A percentile compares a stretch with the other conserved stretches of the same genome.
phyloP scores from a whole-genome alignment of 371 early-diverging fungal species.

The Basidiobolus meristosporus region DNA sequence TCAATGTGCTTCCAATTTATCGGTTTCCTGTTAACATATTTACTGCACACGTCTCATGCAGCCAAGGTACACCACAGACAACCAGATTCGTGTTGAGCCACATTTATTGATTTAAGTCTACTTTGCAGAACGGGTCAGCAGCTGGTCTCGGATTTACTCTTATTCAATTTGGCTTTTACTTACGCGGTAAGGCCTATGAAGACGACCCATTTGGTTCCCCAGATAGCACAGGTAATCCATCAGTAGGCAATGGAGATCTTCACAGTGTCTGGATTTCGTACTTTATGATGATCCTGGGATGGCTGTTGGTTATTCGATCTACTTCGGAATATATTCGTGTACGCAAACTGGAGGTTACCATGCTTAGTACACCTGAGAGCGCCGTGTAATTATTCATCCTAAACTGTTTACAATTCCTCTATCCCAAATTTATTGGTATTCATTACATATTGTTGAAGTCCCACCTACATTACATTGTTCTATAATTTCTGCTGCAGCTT shows the following conservation, averaged over 20 bases:
- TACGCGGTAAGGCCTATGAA: too few species aligned
- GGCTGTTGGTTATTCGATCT: constrained; percentile 29
- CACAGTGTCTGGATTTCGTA: constrained; percentile 11
- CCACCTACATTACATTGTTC: too few species aligned
- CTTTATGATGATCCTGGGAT: constrained; percentile 31
- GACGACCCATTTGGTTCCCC: too few species aligned
- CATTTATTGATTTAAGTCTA: not conserved
- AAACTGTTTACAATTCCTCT: too few species aligned
- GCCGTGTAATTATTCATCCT: constrained; percentile 1
- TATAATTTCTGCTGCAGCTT: too few species aligned
- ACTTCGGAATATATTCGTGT: constrained; percentile 24
- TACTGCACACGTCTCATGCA: constrained; percentile 40
- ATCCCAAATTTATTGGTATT: too few species aligned
- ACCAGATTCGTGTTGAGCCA: not conserved
- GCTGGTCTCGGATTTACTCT: constrained; percentile 37
- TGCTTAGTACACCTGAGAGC: constrained; percentile 8
- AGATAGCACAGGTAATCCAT: too few species aligned
- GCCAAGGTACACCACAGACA: constrained; percentile 22
- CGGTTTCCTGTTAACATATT: constrained; percentile 45
- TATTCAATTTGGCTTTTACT: constrained; percentile 24
- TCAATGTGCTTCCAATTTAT: constrained; percentile 49
- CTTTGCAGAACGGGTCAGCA: constrained; percentile 30
- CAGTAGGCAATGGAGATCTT: too few species aligned
- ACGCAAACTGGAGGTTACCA: constrained; percentile 23
- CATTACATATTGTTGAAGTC: too few species aligned